A percentile compares a stretch with the other conserved stretches of the same genome.
Conservation (phyloP, 371 early-diverging fungal genomes). For the Dinochytrium kinnereticum region DNA sequence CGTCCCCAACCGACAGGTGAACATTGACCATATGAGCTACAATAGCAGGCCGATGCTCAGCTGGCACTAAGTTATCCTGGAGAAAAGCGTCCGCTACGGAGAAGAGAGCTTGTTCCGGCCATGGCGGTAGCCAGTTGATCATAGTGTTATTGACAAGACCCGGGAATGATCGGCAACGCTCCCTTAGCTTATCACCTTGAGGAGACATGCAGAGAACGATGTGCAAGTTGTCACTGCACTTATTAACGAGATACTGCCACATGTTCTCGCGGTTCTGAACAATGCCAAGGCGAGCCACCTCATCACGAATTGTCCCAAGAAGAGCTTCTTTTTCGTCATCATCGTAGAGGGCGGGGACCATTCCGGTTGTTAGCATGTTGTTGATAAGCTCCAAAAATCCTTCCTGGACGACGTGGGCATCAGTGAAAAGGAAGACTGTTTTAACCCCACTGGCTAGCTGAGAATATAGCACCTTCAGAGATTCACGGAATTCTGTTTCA, state of each 20-base stretch:
- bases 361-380: constrained; percentile 66
- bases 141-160: constrained; percentile 67
- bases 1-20: constrained; percentile 57
- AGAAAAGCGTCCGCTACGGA: constrained; percentile 65
- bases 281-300: constrained; percentile 54
- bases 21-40: constrained; percentile 65
- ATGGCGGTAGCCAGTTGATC: constrained; percentile 68
- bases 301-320: constrained; percentile 55
- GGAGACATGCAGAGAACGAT: constrained; percentile 67
- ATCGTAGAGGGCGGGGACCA: constrained; percentile 63
- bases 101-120: constrained; percentile 66
- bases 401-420: constrained; percentile 66
- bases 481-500: constrained; percentile 61
- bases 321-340: constrained; percentile 66
- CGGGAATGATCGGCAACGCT: constrained; percentile 64
- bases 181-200: constrained; percentile 64
- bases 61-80: constrained; percentile 48
- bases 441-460: constrained; percentile 56
- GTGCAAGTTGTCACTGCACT: constrained; percentile 62
- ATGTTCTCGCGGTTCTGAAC: constrained; percentile 55
- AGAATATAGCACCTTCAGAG: constrained; percentile 55
- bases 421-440: constrained; percentile 64
- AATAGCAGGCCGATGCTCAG: constrained; percentile 49
- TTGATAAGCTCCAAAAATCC: constrained; percentile 65
- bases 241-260: constrained; percentile 64